Base-by-base conservation (phyloP, 257 asterid genomes). In the Solanum piurae region DNA sequence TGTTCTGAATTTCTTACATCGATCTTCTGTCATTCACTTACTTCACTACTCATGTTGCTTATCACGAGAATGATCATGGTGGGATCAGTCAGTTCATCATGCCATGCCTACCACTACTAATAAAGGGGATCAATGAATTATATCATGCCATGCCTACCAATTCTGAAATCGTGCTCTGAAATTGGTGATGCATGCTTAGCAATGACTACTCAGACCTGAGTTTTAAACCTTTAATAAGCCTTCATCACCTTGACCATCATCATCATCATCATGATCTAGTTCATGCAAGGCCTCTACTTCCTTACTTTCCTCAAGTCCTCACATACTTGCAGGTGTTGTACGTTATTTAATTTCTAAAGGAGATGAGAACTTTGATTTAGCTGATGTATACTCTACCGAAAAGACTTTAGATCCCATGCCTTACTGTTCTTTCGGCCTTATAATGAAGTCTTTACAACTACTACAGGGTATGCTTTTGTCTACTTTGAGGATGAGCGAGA, bases 401-500 rank as follows among this genome's bases (percentile, higher is more conserved):
- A 38, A 85, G 79, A 85, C 85, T 75, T 29, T 29, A 64, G 60
- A 75, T 12, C 66, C 71, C 27, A 29, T 64, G 25, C 9, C 34
- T 9, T 84, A 13, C 74, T 86, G 14, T 49, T 55, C 62, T 69
- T 75, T 75, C 60, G 4, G 75, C 88, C 94, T 93, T 87, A 92
- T 80, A 42, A 40, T 44, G 93, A n/a, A 62, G 77, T 46, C 58
- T 84, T 72, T 49, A 37, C 55, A 46, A 85, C 83, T 90, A 55
- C 64, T 18, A 88, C 94, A 97, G 98, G 98, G 25, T 97, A 94
- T 91, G 98, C 99, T 49, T 97, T 97, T 89, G 98, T 97, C 68
- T 97, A 97, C 85, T 94, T 92, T 88, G 98, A 95, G 91, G 98
- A 97, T 88, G 99, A 95, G 86, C 98, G 95, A 72, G 98, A 97